These are phyloP conservation scores for Exophiala xenobiotica DNA, from an alignment of 2,329 filamentous ascomycete genomes.

Conservation along the genomic window DNA sequence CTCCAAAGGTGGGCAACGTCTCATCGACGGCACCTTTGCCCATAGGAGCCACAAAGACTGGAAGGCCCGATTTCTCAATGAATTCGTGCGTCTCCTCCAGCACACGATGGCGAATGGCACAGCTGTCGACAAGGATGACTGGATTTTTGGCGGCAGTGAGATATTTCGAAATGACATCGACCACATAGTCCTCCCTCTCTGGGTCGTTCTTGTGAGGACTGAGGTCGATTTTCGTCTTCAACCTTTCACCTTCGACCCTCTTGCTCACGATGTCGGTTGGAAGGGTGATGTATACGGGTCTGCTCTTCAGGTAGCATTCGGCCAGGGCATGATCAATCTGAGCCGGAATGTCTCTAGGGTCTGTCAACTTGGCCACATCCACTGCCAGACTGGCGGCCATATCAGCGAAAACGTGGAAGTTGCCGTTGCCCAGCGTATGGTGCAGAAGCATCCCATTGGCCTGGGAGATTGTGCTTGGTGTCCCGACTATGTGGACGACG, in stretches of 20 bases:
- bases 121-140: slow-evolving; percentile 54
- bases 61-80: slow-evolving; percentile 45
- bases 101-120: slow-evolving; percentile 44
- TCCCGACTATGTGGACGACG: slow-evolving; percentile 61
- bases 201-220: slow-evolving; percentile 26
- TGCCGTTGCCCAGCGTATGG: slow-evolving; percentile 34
- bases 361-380: slow-evolving; percentile 27
- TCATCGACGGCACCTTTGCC: slow-evolving; percentile 55
- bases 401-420: slow-evolving; percentile 28
- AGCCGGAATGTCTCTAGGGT: slow-evolving; percentile 24
- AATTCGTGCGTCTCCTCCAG: slow-evolving; percentile 45
- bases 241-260: slow-evolving; percentile 60
- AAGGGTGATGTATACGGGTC: slow-evolving; percentile 31
- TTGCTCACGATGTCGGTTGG: slow-evolving; percentile 29
- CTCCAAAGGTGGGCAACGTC: slow-evolving; percentile 47
- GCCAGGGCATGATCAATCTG: slow-evolving; percentile 31
- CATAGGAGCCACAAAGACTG: slow-evolving; percentile 49
- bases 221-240: slow-evolving; percentile 61
- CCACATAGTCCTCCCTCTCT: slow-evolving; percentile 31
- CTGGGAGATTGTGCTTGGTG: slow-evolving; percentile 52
- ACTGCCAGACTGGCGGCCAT: slow-evolving; percentile 23
- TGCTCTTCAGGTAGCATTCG: slow-evolving; percentile 26
- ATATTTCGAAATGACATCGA: slow-evolving; percentile 36
- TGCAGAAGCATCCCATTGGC: slow-evolving; percentile 43
- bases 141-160: slow-evolving; percentile 50